These are phyloP conservation scores for Physcomitrellopsis africana DNA, from an alignment of 225 moss, liverwort and hornwort genomes.

Conservation along the genomic window DNA sequence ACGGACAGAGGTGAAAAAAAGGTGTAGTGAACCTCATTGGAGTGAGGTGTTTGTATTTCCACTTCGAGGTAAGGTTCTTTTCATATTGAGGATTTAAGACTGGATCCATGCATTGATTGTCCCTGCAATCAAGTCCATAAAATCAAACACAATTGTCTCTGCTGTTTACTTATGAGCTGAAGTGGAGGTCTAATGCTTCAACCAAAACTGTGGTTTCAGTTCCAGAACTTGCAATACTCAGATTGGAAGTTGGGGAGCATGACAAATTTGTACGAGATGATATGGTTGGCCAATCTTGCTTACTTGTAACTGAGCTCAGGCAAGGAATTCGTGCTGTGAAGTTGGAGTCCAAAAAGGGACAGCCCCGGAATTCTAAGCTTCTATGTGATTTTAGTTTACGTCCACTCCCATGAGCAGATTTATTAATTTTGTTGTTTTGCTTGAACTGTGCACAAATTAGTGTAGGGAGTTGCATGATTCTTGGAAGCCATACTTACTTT, in stretches of 20 bases:
- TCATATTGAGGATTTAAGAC: neutral
- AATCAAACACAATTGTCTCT: neutral
- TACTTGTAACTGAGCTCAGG: slow-evolving; percentile 61
- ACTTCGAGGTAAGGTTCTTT: slow-evolving; percentile 50
- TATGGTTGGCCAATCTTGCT: slow-evolving; percentile 86
- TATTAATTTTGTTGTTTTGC: neutral
- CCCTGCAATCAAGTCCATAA: neutral
- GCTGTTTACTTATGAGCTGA: neutral
- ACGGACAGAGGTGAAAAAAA: slow-evolving; percentile 28
- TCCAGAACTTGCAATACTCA: slow-evolving; percentile 83
- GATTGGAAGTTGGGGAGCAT: slow-evolving; percentile 86
- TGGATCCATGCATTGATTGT: neutral
- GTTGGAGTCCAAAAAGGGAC: slow-evolving; percentile 62
- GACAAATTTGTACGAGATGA: slow-evolving; percentile 69
- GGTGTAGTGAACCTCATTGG: slow-evolving; percentile 61
- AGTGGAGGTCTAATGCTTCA: neutral
- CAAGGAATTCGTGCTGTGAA: slow-evolving; percentile 74
- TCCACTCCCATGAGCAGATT: neutral
- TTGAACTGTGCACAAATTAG: neutral
- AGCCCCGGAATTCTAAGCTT: slow-evolving; percentile 61
- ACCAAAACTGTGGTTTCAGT: slow-evolving; percentile 48
- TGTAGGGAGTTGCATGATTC: neutral
- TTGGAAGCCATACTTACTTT: neutral
- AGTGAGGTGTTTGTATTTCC: slow-evolving; percentile 44
- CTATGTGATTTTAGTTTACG: slow-evolving; percentile 53